Base-by-base conservation (phyloP, 1,284 basidiomycete species). In the Pulchroboletus neoregius region DNA sequence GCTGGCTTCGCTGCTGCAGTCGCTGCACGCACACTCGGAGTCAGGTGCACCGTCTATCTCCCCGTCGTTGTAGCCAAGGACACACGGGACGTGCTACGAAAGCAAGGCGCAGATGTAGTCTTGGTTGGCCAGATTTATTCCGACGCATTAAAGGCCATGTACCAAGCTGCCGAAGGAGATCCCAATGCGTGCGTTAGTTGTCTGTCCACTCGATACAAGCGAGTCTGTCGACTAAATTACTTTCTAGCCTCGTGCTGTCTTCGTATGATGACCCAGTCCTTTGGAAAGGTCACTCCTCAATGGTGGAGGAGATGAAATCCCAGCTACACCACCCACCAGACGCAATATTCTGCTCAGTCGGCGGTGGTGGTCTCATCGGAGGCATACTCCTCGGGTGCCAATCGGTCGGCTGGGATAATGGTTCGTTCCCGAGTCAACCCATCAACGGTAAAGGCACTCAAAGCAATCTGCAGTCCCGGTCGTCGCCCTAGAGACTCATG, bases 291-390 rank as follows among this genome's bases (percentile, higher is more conserved):
- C 84, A 89, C 58, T 72, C 78, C 13, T 82, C 83, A 15, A 81
- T 88, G 73, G 68, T 89, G 22, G 58, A 69, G 12, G 87, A 89
- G 58, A 78, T 86, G 38, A 61, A 69, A 13, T 54, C 58, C 12
- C 82, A 87, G 54, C 65, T 87, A 2, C 63, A 66, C 3, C 51
- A 52, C 34, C 77, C 74, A 54, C 87, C 87, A 3, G 78, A 82
- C 51, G 84, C 83, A 1, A 80, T 89, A 35, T 78, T 89, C 51
- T 88, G 87, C 55, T 82, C 81, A 46, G 84, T 88, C 8, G 87
- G 87, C 22, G 85, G 87, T 0, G 85, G 74, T 1, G 85, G 87
- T 1, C 67, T 89, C 2, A 65, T 86, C 3, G 83, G 80, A 12
- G 86, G 87, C 0, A 66, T 87, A 34, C 77, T 89, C 30, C 62